These are phyloP conservation scores for Pythium coloratum DNA, from an alignment of 352 stramenopile species.

Conservation along the genomic window DNA sequence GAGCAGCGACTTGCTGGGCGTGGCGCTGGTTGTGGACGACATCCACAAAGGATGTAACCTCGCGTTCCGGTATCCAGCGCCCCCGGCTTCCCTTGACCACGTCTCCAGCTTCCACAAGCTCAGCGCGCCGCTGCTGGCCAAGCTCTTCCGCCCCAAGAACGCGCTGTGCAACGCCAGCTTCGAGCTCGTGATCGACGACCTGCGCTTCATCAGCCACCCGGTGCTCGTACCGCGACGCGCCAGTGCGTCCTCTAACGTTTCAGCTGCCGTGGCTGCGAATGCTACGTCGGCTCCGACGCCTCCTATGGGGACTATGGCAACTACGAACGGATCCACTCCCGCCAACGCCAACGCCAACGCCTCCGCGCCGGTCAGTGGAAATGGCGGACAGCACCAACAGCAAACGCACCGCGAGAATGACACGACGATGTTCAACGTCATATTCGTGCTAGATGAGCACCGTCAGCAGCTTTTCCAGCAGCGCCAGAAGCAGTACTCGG, in stretches of 20 bases:
- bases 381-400: neutral
- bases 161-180: slow-evolving; percentile 86
- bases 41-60: slow-evolving; percentile 88
- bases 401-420: slow-evolving; percentile 38
- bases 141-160: slow-evolving; percentile 89
- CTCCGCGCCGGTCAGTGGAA: neutral
- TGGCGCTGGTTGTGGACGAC: slow-evolving; percentile 87
- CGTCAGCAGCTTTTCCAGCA: slow-evolving; percentile 29
- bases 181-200: slow-evolving; percentile 84
- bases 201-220: slow-evolving; percentile 86
- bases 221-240: slow-evolving; percentile 64
- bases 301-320: neutral
- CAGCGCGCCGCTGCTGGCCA: slow-evolving; percentile 72
- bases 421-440: slow-evolving; percentile 89
- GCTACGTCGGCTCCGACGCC: neutral
- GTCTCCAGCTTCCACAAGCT: slow-evolving; percentile 79
- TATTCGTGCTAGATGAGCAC: slow-evolving; percentile 76
- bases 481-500: slow-evolving; percentile 12
- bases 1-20: slow-evolving; percentile 43
- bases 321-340: neutral
- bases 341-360: neutral
- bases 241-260: neutral
- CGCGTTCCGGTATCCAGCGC: slow-evolving; percentile 80
- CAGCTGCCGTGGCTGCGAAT: neutral
- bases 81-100: slow-evolving; percentile 38